These are phyloP conservation scores for Ophiostoma quercus DNA, from an alignment of 2,329 filamentous ascomycete species.

Conservation along the genomic window DNA sequence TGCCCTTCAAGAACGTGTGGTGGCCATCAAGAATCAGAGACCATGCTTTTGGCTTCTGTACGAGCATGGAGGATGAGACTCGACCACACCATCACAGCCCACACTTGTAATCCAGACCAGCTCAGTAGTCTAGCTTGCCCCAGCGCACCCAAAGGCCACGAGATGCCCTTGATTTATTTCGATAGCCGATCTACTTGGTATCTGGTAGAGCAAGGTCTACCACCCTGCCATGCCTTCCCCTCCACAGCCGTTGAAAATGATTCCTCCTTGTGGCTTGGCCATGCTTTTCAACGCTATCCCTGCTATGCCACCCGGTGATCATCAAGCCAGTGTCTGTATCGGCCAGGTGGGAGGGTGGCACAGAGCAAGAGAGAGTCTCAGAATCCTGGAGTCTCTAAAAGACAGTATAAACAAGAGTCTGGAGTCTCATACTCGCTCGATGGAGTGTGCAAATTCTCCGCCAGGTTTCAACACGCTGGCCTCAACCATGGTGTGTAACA, in stretches of 20 bases:
- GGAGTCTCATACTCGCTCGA: constrained; percentile 22
- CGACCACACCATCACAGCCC: not conserved
- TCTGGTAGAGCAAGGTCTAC: not conserved
- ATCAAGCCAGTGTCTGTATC: constrained; percentile 19
- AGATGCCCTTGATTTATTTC: not conserved
- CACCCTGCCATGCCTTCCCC: not conserved
- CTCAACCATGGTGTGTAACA: constrained; percentile 25
- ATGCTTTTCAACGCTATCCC: not conserved
- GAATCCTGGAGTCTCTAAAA: constrained; percentile 20
- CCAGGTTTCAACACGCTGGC: constrained; percentile 27
- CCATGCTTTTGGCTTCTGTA: not conserved
- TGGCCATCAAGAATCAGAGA: not conserved
- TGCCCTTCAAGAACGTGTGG: not conserved
- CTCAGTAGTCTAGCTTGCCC: too few species aligned
- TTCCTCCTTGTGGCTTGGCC: not conserved
- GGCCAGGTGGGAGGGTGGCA: constrained; percentile 25
- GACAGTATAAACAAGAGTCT: not conserved
- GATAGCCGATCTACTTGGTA: not conserved
- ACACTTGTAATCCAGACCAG: not conserved
- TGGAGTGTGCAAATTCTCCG: constrained; percentile 30
- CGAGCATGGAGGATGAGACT: not conserved
- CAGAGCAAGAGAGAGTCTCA: constrained; percentile 7
- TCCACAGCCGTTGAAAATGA: not conserved
- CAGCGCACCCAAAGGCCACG: not conserved
- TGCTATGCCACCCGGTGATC: constrained; percentile 24